Base-by-base conservation (phyloP, 805 yeast species). In the Metschnikowia continentalis region DNA sequence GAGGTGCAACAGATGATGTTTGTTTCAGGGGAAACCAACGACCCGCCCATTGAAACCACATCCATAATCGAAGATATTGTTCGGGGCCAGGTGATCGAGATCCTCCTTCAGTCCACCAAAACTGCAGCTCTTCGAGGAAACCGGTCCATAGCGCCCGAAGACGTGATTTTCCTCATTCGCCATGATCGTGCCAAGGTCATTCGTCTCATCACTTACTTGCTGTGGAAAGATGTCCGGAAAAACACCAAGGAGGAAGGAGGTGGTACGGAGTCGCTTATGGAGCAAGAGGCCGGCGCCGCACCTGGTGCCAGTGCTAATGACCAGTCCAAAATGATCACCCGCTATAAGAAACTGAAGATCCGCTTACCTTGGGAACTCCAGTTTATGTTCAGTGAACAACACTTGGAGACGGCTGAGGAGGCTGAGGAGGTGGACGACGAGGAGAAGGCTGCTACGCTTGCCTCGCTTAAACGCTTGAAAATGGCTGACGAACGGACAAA, bases 1-100 rank as follows among this genome's bases (percentile, higher is more conserved):
- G 99, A 94, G 72, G 94, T 94, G 61, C 99, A 94, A 69, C 78
- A 88, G 73, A 94, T 94, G 99, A 94, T 94, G 99, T 94, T 94
- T 74, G 99, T 94, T 50, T 79, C 86, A 49, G 99, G 99, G 2
- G 98, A 94, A 66, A 82, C 94, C 0, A 88, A 88, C 58, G 99
- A 94, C 61, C 95, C 98, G 1, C 96, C 97, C 0, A 79, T 86
- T 14, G 96, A 88, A 56, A 89, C 97, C 0, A 88, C 97, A 0
- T 83, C 92, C n/a, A 70, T 94, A 48, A 90, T 92, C 40, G 99
- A 94, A 65, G 98, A 94, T 63, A 90, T 94, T 42, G 98, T 94
- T 2, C 77, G 95, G 42, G 94, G 94, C 1, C 99, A 94, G 67
- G 98, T 94, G 35, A 84, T 91, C 39, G 97, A 92, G 61, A 82